These are phyloP conservation scores for Stentor coeruleus DNA, from an alignment of 73 alveolate species.

Conservation along the genomic window DNA sequence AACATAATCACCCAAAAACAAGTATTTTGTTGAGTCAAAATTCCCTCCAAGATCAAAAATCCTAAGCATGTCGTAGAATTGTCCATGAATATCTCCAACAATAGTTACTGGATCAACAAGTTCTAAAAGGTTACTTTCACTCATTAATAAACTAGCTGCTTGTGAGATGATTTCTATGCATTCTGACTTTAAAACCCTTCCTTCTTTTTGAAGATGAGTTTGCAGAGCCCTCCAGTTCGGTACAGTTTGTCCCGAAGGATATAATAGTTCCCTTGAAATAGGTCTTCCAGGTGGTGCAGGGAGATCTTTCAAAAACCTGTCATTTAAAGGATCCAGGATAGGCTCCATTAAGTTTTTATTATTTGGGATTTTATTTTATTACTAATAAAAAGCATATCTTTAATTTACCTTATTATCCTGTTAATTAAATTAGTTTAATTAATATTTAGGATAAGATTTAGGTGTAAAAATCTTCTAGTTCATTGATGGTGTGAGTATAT, in stretches of 20 bases:
- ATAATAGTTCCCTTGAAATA: conserved; percentile 52
- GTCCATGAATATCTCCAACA: conserved; percentile 84
- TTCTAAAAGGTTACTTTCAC: conserved; percentile 71
- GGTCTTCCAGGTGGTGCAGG: conserved; percentile 71
- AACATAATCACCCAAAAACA: conserved; percentile 81
- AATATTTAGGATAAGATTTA: no score
- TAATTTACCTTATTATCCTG: no score
- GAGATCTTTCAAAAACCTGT: conserved; percentile 59
- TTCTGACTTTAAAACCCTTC: conserved; percentile 51
- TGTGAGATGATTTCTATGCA: conserved; percentile 47
- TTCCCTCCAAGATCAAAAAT: conserved; percentile 65
- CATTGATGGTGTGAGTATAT: no score
- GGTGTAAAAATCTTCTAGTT: no score
- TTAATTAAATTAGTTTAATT: no score
- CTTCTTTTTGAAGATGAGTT: conserved; percentile 57
- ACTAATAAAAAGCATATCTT: no score
- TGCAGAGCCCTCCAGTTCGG: conserved; percentile 74
- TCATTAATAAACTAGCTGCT: conserved; percentile 29
- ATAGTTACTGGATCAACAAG: conserved; percentile 73
- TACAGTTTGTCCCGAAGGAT: conserved; percentile 47
- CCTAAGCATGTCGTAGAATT: conserved; percentile 39
- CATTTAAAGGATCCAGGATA: conserved; percentile 28
- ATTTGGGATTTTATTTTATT: no score
- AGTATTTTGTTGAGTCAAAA: conserved; percentile 73
- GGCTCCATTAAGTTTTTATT: no score